These are phyloP conservation scores for Fomitopsis betulina DNA, from an alignment of 1,284 basidiomycete genomes.

Conservation along the genomic window DNA sequence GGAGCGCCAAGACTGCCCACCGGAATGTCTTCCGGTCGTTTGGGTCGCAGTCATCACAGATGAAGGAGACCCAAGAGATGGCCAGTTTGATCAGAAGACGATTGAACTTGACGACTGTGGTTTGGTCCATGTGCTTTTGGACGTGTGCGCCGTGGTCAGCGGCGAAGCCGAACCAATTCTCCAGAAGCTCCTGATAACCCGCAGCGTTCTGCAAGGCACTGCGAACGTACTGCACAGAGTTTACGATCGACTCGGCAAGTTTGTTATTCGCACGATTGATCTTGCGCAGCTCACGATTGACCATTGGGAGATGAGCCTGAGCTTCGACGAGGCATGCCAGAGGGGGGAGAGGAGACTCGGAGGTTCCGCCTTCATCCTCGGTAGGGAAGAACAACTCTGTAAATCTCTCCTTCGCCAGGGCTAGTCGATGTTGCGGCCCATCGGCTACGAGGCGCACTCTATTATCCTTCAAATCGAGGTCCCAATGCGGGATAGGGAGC, in stretches of 20 bases:
- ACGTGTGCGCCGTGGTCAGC: constrained; percentile 91
- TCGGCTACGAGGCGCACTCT: constrained; percentile 85
- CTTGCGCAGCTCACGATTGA: constrained; percentile 89
- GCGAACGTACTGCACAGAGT: constrained; percentile 83
- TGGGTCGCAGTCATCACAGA: constrained; percentile 97
- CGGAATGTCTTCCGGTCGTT: constrained; percentile 96
- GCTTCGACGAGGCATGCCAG: constrained; percentile 72
- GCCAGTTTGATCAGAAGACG: constrained; percentile 82
- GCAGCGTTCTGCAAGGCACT: constrained; percentile 56
- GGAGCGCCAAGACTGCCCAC: constrained; percentile 96
- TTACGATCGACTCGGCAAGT: constrained; percentile 90
- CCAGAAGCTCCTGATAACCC: constrained; percentile 83
- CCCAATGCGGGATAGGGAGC: constrained; percentile 63
- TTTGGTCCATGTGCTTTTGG: constrained; percentile 81
- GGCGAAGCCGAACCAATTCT: constrained; percentile 97
- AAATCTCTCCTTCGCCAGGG: constrained; percentile 79
- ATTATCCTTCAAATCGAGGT: constrained; percentile 79
- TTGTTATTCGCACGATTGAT: constrained; percentile 88
- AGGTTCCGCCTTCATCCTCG: constrained; percentile 56
- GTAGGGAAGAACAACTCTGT: constrained; percentile 55
- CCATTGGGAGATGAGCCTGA: constrained; percentile 87
- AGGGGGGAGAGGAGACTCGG: constrained; percentile 39
- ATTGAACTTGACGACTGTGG: constrained; percentile 73
- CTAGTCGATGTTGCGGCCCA: constrained; percentile 76
- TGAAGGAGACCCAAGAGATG: constrained; percentile 97